phyloP scores from a whole-genome alignment of 345 rosid species.

The Corymbia maculata region DNA sequence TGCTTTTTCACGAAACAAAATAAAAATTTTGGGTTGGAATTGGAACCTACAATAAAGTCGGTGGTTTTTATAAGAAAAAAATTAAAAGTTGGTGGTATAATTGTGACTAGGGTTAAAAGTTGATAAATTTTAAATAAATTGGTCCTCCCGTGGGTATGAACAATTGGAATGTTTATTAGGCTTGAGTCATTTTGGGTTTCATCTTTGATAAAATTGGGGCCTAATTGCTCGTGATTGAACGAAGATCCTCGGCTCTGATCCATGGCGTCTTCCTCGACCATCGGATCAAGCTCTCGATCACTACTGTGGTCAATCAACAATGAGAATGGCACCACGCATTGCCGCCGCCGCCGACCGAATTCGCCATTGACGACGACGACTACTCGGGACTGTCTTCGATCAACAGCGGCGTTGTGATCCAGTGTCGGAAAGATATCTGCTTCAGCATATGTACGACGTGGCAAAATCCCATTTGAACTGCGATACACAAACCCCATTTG shows the following conservation, averaged over 20 bases:
- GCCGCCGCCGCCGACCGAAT: neutral
- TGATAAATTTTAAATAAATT: neutral
- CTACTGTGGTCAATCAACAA: neutral
- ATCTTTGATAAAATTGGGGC: neutral
- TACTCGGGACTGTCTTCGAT: neutral
- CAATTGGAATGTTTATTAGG: neutral
- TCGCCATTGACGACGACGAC: neutral
- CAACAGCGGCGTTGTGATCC: neutral
- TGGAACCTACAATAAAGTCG: neutral
- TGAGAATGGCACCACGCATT: neutral
- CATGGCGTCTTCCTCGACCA: neutral
- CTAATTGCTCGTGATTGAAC: neutral
- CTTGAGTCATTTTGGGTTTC: neutral
- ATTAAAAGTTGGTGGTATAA: neutral
- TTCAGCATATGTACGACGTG: neutral
- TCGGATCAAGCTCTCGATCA: neutral
- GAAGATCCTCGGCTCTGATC: no score
- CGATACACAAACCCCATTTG: neutral
- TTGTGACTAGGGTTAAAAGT: neutral
- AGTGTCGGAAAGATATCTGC: neutral
- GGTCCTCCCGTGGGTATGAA: neutral
- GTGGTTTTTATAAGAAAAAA: neutral
- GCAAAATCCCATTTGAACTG: neutral
- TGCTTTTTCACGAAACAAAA: neutral
- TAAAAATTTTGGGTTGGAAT: neutral